Conservation (phyloP, 2,329 filamentous ascomycete genomes). For the Pseudopyrenochaeta lycopersici region DNA sequence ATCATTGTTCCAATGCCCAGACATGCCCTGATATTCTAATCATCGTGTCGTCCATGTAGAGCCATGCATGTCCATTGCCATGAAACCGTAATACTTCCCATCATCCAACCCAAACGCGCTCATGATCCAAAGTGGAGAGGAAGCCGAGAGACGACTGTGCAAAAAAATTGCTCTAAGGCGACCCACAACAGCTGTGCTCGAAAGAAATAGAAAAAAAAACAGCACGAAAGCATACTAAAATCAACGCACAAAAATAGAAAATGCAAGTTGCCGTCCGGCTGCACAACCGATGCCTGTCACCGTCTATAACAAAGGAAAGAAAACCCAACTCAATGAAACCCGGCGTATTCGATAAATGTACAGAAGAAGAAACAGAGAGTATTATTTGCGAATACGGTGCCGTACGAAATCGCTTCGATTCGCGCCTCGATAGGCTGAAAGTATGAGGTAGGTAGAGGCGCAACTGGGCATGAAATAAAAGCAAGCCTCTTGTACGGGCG, state of each 20-base stretch:
- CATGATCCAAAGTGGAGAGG: constrained; percentile 20
- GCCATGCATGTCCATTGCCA: constrained; percentile 13
- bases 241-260: constrained; percentile 17
- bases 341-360: constrained; percentile 37
- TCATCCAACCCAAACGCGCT: constrained; percentile 25
- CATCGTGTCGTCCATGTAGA: constrained; percentile 14
- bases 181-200: constrained; percentile 7
- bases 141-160: constrained; percentile 21
- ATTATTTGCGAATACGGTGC: constrained; percentile 8
- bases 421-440: background rate
- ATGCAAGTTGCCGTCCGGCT: constrained; percentile 20
- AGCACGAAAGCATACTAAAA: constrained; percentile 4
- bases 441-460: constrained; percentile 20
- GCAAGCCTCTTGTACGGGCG: constrained; percentile 18
- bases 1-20: constrained; percentile 24
- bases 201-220: background rate
- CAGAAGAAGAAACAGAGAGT: constrained; percentile 25
- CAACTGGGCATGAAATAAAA: constrained; percentile 4
- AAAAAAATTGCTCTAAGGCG: constrained; percentile 20
- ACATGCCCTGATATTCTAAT: constrained; percentile 13
- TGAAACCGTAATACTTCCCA: constrained; percentile 12
- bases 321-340: constrained; percentile 22
- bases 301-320: constrained; percentile 22
- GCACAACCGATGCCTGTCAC: constrained; percentile 16
- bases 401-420: constrained; percentile 13